Conservation (phyloP, 805 yeast genomes). For the Candida awuae region DNA sequence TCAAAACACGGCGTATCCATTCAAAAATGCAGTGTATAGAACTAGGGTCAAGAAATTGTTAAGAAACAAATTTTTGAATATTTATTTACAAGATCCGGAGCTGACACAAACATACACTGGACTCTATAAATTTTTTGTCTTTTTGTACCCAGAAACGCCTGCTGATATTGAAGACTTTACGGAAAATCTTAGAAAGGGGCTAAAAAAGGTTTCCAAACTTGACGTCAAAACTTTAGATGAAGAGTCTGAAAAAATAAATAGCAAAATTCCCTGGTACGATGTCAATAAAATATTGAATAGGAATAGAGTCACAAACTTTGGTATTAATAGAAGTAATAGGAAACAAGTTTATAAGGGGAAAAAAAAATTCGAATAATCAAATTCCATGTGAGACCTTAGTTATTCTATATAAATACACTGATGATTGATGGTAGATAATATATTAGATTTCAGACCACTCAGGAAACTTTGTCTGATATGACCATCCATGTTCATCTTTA, state of each 20-base stretch:
- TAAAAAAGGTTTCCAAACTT: constrained; percentile 13
- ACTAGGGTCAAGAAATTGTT: constrained; percentile 17
- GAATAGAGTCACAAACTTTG: neutral
- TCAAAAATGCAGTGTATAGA: constrained; percentile 23
- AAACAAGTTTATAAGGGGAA: no score
- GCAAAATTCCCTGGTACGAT: constrained; percentile 16
- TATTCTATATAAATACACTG: no score
- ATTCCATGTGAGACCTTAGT: no score
- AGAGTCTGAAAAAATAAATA: constrained; percentile 9
- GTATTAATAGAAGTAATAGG: neutral
- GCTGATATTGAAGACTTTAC: constrained; percentile 13
- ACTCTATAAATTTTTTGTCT: constrained; percentile 17
- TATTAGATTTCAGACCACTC: constrained; percentile 35
- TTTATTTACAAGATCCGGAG: constrained; percentile 9
- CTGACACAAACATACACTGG: constrained; percentile 19
- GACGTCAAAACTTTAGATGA: constrained; percentile 4
- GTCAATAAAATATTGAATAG: constrained; percentile 10
- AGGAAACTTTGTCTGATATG: constrained; percentile 39
- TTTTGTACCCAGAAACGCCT: constrained; percentile 11
- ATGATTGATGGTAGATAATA: no score
- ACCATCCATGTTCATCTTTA: constrained; percentile 21
- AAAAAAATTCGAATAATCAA: no score
- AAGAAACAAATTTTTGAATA: constrained; percentile 15
- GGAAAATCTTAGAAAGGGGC: constrained; percentile 12
- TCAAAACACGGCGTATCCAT: constrained; percentile 15